phyloP scores from a whole-genome alignment of 2,329 filamentous ascomycete species.

The Trichoderma koningii region DNA sequence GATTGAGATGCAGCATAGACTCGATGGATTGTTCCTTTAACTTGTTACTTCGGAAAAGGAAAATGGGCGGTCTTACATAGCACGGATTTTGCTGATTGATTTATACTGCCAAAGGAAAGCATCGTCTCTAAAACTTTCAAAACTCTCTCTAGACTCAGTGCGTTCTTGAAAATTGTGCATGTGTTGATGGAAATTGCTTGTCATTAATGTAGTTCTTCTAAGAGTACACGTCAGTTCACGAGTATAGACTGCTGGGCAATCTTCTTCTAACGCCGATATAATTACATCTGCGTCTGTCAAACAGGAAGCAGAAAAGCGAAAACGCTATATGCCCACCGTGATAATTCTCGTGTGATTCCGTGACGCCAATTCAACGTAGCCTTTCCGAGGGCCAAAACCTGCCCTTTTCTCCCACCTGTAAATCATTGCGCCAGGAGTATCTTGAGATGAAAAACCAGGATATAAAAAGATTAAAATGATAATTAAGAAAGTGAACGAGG shows the following conservation, averaged over 20 bases:
- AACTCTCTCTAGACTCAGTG: background rate
- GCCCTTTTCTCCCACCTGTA: background rate
- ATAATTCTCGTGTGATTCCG: conserved; percentile 11
- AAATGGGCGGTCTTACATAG: background rate
- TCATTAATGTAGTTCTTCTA: background rate
- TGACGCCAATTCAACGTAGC: conserved; percentile 4
- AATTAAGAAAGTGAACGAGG: background rate
- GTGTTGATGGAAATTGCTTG: background rate
- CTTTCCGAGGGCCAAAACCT: background rate
- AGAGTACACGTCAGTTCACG: background rate
- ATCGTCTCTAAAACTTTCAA: background rate
- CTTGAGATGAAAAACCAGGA: background rate
- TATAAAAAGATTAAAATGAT: background rate
- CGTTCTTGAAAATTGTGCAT: background rate
- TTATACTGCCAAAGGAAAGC: background rate
- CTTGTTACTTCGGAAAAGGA: background rate
- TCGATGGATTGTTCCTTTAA: no score
- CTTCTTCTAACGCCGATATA: background rate
- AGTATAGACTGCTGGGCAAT: background rate
- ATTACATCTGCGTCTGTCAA: background rate
- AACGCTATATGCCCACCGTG: background rate
- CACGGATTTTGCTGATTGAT: background rate
- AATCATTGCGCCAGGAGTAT: background rate
- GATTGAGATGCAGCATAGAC: background rate
- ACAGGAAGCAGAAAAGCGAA: background rate